These are phyloP conservation scores for Neonectria faginata DNA, from an alignment of 2,329 filamentous ascomycete species.

Conservation along the genomic window DNA sequence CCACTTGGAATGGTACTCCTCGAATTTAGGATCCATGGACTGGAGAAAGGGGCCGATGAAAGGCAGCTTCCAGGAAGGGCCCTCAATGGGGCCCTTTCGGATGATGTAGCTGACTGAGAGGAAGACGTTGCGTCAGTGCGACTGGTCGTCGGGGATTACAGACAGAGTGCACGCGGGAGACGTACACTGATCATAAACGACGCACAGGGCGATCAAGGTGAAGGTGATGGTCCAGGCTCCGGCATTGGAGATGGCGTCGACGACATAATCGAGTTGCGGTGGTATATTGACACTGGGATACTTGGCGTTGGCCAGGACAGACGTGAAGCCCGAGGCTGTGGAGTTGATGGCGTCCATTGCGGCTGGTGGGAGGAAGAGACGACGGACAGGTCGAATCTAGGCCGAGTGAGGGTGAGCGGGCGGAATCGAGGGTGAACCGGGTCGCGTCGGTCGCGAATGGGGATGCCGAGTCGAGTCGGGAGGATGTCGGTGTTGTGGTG, in stretches of 20 bases:
- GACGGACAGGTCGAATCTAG: slow-evolving; percentile 19
- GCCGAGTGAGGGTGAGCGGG: not conserved
- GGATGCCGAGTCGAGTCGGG: not conserved
- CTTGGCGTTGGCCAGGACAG: slow-evolving; percentile 73
- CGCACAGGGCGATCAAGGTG: slow-evolving; percentile 76
- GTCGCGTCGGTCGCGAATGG: slow-evolving; percentile 10
- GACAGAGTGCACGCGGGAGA: slow-evolving; percentile 35
- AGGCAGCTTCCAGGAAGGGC: slow-evolving; percentile 80
- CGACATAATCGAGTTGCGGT: slow-evolving; percentile 66
- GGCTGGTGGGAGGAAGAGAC: slow-evolving; percentile 22
- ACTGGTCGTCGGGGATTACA: not conserved
- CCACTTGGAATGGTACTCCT: slow-evolving; percentile 94
- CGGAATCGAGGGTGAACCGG: slow-evolving; percentile 7
- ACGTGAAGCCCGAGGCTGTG: slow-evolving; percentile 75
- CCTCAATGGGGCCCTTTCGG: slow-evolving; percentile 80
- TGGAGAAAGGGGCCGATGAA: slow-evolving; percentile 97
- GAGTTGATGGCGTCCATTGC: slow-evolving; percentile 69
- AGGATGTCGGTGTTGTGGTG: not conserved
- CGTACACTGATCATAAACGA: slow-evolving; percentile 93
- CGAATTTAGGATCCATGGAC: slow-evolving; percentile 91
- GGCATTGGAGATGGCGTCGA: slow-evolving; percentile 67
- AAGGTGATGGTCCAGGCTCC: slow-evolving; percentile 73
- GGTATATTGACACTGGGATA: slow-evolving; percentile 62
- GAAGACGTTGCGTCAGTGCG: slow-evolving; percentile 35
- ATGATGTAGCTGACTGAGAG: slow-evolving; percentile 77